A percentile compares a stretch with the other conserved stretches of the same genome.
Conservation (phyloP, 805 yeast species). For the Schwanniomyces yamadae region DNA sequence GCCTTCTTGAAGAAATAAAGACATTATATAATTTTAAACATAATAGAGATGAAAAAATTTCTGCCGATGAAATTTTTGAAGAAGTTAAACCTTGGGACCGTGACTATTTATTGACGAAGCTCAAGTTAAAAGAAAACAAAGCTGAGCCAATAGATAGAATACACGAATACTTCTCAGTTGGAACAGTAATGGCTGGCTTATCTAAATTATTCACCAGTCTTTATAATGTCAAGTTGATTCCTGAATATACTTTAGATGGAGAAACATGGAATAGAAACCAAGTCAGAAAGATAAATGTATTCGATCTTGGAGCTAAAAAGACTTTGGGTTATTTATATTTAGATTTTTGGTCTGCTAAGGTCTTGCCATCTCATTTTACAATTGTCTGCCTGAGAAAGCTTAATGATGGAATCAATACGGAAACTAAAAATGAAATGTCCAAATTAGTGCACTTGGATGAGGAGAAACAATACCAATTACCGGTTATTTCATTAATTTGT, state of each 20-base stretch:
- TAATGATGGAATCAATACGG: constrained; percentile 45
- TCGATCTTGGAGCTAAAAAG: constrained; percentile 50
- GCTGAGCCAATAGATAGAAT: constrained; percentile 46
- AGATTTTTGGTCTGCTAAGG: constrained; percentile 77
- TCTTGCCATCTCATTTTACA: constrained; percentile 93
- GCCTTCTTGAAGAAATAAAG: constrained; percentile 60
- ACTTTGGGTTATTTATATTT: constrained; percentile 81
- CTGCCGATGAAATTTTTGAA: constrained; percentile 36
- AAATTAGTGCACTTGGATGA: constrained; percentile 35
- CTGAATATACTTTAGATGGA: constrained; percentile 60
- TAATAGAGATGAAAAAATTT: constrained; percentile 6
- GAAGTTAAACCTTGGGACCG: constrained; percentile 88
- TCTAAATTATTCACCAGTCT: constrained; percentile 66
- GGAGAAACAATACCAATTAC: constrained; percentile 67
- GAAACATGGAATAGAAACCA: constrained; percentile 83
- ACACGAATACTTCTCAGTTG: constrained; percentile 76
- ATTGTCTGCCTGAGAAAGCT: constrained; percentile 89
- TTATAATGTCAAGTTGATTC: constrained; percentile 75
- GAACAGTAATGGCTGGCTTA: constrained; percentile 81
- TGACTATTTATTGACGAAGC: constrained; percentile 50
- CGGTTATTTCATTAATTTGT: constrained; percentile 87
- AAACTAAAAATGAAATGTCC: constrained; percentile 19
- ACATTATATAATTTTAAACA: constrained; percentile 39
- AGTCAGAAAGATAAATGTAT: constrained; percentile 78
- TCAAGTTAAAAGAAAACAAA: constrained; percentile 18